phyloP scores from a whole-genome alignment of 805 yeast species.

The Metschnikowia gruessii region DNA sequence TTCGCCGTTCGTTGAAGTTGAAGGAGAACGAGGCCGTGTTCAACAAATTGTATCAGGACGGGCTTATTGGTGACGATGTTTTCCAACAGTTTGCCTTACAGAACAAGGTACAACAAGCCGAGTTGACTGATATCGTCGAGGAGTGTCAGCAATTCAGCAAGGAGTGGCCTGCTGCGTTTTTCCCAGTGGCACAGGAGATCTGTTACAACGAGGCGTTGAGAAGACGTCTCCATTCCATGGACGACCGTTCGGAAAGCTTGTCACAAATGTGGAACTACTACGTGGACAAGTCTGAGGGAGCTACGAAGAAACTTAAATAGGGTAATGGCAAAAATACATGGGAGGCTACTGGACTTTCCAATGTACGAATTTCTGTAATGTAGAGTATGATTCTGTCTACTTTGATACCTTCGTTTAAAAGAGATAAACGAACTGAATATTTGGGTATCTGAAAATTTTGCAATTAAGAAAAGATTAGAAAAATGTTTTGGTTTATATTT shows the following conservation, averaged over 20 bases:
- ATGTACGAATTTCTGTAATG: not conserved
- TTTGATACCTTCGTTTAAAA: too few relatives aligned
- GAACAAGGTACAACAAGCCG: conserved; percentile 74
- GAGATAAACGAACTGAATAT: too few relatives aligned
- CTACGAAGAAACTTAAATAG: conserved; percentile 4
- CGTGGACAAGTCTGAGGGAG: conserved; percentile 18
- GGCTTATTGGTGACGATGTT: conserved; percentile 87
- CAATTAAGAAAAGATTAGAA: too few relatives aligned
- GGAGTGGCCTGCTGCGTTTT: conserved; percentile 77
- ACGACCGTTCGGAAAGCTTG: conserved; percentile 34
- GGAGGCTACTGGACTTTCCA: not conserved
- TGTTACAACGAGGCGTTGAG: conserved; percentile 89
- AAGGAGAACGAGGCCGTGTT: conserved; percentile 74
- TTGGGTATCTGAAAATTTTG: too few relatives aligned
- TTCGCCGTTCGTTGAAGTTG: conserved; percentile 77
- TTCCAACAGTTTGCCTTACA: conserved; percentile 78
- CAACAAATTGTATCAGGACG: conserved; percentile 73
- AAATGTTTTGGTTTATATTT: too few relatives aligned
- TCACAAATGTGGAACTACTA: conserved; percentile 36
- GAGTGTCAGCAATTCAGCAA: conserved; percentile 73
- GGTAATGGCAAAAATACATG: not conserved
- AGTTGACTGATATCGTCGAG: conserved; percentile 67
- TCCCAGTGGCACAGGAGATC: conserved; percentile 81
- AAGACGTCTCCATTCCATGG: conserved; percentile 59
- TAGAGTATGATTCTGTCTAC: too few relatives aligned